Evolutionary conservation across 768 basidiomycete genomes (phyloP), one percentile per base, ranked within the genome.

Genomic region (Hericium erinaceus): DNA sequence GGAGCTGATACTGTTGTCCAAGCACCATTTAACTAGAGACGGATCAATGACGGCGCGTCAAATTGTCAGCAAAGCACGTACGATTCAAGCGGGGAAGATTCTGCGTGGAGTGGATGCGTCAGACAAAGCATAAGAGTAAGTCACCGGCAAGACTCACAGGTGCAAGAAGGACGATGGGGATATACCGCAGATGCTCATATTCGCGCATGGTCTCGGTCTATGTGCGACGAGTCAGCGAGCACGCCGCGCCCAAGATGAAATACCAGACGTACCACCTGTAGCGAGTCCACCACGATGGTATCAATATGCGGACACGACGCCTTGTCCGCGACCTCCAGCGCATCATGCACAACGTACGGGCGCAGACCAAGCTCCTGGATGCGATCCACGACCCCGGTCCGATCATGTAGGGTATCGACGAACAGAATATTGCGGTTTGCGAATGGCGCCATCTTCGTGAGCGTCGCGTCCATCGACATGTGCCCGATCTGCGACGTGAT

Each of bases 1-100:
- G 15, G 95, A 89, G 60, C 87, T 90, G 67, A 99, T 95, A 61
- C 93, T 93, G 72, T 95, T 94, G 72, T 97, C 94, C 55, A 95
- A 74, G 69, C 94, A 97, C 87, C 92, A 94, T 80, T 95, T 95
- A 66, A 97, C 92, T 85, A 70, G 4, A 52, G 44, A 65, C 28
- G 12, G 40, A 66, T 70, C 40, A 71, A 64, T 26, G 41, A 57
- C 33, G 33, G 33, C 33, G 33, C 33, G 33, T 33, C 8, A 7
- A 33, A 33, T 33, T 33, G 50, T 46, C 39, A 44, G 41, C 12
- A n/a, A 39, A 50, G 18, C 24, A 66, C 89, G 69, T 70, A 91
- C 88, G 75, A 62, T 91, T 89, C 59, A 91, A 74, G 13, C 83
- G 80, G 8, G 84, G 84, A 72, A 88, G 80, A 11, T 81, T 83